phyloP scores from a whole-genome alignment of 768 basidiomycete genomes.

The Sarcodon sp. region DNA sequence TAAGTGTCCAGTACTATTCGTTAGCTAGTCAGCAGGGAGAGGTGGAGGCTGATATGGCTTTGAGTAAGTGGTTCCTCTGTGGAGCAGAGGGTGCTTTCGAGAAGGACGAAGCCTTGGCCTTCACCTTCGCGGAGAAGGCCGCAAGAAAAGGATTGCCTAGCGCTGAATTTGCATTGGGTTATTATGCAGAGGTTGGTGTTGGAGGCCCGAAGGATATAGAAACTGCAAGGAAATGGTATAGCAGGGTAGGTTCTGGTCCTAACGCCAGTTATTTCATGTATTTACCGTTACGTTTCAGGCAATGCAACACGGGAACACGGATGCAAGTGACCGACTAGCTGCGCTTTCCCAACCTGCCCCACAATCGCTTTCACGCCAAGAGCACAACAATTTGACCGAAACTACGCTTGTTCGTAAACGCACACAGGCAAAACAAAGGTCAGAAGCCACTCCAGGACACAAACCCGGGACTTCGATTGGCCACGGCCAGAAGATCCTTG shows the following conservation, averaged over 20 bases:
- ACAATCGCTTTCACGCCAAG: constrained; percentile 55
- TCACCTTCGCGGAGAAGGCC: constrained; percentile 84
- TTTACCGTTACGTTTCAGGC: constrained; percentile 31
- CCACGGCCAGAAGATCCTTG: constrained; percentile 34
- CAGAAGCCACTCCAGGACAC: constrained; percentile 19
- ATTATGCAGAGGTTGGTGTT: constrained; percentile 89
- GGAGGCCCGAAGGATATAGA: constrained; percentile 55
- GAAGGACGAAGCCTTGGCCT: constrained; percentile 78
- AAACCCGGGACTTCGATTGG: constrained; percentile 8
- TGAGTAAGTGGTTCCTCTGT: constrained; percentile 95
- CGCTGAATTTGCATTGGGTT: constrained; percentile 94
- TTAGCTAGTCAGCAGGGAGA: constrained; percentile 79
- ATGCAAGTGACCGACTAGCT: constrained; percentile 61
- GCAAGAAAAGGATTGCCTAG: constrained; percentile 60
- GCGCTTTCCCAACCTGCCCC: constrained; percentile 55
- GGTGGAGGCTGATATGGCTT: constrained; percentile 90
- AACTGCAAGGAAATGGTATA: constrained; percentile 70
- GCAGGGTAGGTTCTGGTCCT: constrained; percentile 25
- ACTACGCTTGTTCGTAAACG: constrained; percentile 71
- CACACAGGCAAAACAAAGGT: constrained; percentile 56
- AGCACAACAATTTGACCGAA: constrained; percentile 74
- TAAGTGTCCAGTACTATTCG: constrained; percentile 85
- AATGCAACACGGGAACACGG: constrained; percentile 62
- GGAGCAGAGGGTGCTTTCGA: constrained; percentile 69
- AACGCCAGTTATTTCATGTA: neutral